Percentiles rank a stretch among this genome's conserved stretches.
These are phyloP conservation scores for Aureobasidium sp. DNA, from an alignment of 2,329 filamentous ascomycete species.

Conservation along the genomic window DNA sequence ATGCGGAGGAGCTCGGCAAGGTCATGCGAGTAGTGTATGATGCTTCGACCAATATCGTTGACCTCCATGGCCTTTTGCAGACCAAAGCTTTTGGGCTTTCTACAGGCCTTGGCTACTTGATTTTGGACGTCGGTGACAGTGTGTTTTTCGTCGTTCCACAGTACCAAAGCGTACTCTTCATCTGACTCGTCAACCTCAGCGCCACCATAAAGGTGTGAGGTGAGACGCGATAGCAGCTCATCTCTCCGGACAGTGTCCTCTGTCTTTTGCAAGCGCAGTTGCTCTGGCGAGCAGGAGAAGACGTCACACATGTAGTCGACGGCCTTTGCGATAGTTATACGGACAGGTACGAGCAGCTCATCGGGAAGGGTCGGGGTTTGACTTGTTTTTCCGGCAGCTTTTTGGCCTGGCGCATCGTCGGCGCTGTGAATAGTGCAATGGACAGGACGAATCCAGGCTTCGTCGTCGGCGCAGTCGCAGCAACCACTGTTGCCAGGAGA, in stretches of 20 bases:
- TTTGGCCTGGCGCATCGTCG: constrained; percentile 25
- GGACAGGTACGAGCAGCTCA: constrained; percentile 68
- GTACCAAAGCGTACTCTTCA: constrained; percentile 70
- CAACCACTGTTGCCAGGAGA: constrained; percentile 90
- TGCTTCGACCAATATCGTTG: constrained; percentile 77
- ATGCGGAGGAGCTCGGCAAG: constrained; percentile 66
- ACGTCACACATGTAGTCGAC: constrained; percentile 97
- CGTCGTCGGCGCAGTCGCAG: constrained; percentile 92
- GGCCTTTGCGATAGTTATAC: constrained; percentile 74
- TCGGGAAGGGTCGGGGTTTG: constrained; percentile 49
- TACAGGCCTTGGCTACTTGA: constrained; percentile 84
- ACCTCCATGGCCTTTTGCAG: constrained; percentile 74
- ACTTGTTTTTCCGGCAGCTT: constrained; percentile 48
- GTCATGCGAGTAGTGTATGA: constrained; percentile 68
- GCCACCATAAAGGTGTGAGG: constrained; percentile 59
- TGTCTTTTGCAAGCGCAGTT: constrained; percentile 78
- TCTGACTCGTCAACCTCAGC: constrained; percentile 52
- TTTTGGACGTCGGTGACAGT: constrained; percentile 85
- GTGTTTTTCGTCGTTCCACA: constrained; percentile 99
- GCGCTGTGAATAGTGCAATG: constrained; percentile 90
- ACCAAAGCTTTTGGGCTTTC: constrained; percentile 60
- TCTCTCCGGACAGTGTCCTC: constrained; percentile 72
- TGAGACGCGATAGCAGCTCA: constrained; percentile 69
- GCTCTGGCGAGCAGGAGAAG: constrained; percentile 94
- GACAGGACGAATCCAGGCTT: constrained; percentile 83